Base-by-base conservation (phyloP, 148 eudicot species). In the Heliamphora exappendiculata region DNA sequence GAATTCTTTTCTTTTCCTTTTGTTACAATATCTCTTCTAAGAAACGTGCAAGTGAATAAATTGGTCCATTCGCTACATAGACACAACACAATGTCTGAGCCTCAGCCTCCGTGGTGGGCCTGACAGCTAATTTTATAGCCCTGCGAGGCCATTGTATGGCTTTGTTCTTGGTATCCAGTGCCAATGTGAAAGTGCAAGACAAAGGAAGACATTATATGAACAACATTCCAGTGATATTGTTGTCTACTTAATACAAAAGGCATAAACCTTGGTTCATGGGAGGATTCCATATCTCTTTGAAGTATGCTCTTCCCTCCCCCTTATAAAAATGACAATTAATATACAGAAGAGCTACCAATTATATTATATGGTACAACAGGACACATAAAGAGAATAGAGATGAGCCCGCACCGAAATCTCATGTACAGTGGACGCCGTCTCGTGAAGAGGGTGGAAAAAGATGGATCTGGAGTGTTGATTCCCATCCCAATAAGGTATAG, bases 341-440 rank as follows among this genome's bases (percentile, higher is more conserved):
- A 85, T 88, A 89, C 87, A 87, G 82, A 77, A 84, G 76, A 85
- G 80, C 82, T 75, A 82, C 83, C 78, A 19, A 79, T n/a, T n/a
- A n/a, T n/a, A n/a, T n/a, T n/a, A n/a, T 73, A 80, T 86, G 47
- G 78, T 77, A 83, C 86, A 81, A 67, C 80, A 75, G 78, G 58
- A 74, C 63, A 76, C 22, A 28, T 59, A 49, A 67, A 58, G 69
- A 70, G 57, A 16, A 54, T 57, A 71, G 66, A 75, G 76, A 74
- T 24, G 73, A 75, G 70, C 78, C 75, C 24, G 75, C 78, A 64
- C 82, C 72, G 24, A 70, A n/a, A 67, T 49, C 29, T 70, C 41
- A 19, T n/a, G 70, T 54, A n/a, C 37, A 53, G 20, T 11, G 33
- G 19, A 12, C 16, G 53, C 22, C n/a, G 77, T 53, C 26, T 37